phyloP scores from a whole-genome alignment of 345 rosid genomes.

The Heritiera fomes region DNA sequence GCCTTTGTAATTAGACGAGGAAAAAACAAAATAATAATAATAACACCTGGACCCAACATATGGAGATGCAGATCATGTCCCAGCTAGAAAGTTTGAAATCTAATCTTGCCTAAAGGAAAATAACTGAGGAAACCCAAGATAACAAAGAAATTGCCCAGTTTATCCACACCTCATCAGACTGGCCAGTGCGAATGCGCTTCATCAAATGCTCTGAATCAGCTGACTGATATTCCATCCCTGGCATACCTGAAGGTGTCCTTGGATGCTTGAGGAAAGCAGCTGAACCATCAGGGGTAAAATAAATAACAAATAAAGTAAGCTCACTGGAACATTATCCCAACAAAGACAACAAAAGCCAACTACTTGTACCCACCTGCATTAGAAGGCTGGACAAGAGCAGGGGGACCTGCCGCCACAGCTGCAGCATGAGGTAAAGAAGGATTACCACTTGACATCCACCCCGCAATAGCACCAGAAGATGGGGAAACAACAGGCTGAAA shows the following conservation, averaged over 20 bases:
- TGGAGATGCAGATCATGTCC: background rate
- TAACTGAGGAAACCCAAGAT: background rate
- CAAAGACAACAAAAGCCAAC: background rate
- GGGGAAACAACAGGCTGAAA: conserved; percentile 67
- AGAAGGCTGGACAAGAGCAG: conserved; percentile 46
- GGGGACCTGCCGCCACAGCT: conserved; percentile 45
- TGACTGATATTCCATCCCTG: conserved; percentile 66
- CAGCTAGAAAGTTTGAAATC: background rate
- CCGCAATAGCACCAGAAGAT: conserved; percentile 66
- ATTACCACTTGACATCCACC: conserved; percentile 63
- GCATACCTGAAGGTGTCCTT: conserved; percentile 51
- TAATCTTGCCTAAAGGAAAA: background rate
- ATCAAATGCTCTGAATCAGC: conserved; percentile 71
- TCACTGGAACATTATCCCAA: background rate
- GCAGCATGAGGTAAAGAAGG: conserved; percentile 49
- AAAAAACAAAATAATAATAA: background rate
- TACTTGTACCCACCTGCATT: conserved; percentile 35
- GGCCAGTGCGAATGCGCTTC: conserved; percentile 67
- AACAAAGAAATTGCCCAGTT: background rate
- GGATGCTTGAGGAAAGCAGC: conserved; percentile 66
- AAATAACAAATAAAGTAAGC: background rate
- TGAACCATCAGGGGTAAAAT: conserved; percentile 24
- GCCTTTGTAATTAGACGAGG: background rate
- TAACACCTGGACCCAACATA: background rate
- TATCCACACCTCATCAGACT: conserved; percentile 58